Evolutionary conservation across 2,329 filamentous ascomycete species (phyloP).

Genomic region (Hymenoscyphus fructigenus): DNA sequence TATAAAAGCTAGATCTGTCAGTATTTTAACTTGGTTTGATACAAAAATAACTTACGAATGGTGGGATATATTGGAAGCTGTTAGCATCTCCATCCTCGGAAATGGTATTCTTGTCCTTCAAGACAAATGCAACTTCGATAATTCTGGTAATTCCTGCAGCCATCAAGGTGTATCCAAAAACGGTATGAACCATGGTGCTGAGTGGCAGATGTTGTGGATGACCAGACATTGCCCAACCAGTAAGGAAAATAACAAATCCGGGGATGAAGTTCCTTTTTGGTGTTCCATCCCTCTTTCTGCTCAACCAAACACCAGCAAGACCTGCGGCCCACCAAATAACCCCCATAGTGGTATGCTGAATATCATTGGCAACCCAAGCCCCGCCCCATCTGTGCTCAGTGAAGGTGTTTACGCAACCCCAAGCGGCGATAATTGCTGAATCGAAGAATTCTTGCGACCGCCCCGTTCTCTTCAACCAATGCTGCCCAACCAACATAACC

Average conservation of each 20-base stretch:
- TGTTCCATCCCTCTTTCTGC: conserved; percentile 74
- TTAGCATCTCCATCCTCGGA: conserved; percentile 70
- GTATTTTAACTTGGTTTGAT: conserved; percentile 19
- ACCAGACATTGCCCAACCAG: conserved; percentile 92
- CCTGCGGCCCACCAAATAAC: conserved; percentile 97
- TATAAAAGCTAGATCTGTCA: conserved; percentile 68
- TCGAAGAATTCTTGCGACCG: conserved; percentile 97
- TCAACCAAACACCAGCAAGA: conserved; percentile 88
- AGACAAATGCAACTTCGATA: conserved; percentile 86
- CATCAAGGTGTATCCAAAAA: conserved; percentile 97
- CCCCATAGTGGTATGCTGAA: conserved; percentile 99
- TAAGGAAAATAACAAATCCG: conserved; percentile 85
- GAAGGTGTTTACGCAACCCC: conserved; percentile 97
- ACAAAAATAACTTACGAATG: conserved; percentile 60
- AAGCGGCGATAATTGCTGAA: conserved; percentile 82
- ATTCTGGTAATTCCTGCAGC: conserved; percentile 79
- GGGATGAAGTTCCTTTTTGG: conserved; percentile 94
- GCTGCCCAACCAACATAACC: conserved; percentile 81
- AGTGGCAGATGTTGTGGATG: conserved; percentile 83
- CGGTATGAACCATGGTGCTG: conserved; percentile 81
- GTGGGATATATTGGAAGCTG: conserved; percentile 69
- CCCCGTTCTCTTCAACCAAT: conserved; percentile 78
- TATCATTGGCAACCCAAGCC: conserved; percentile 87
- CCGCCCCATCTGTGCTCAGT: conserved; percentile 94
- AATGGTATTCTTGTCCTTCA: conserved; percentile 67